A percentile compares a stretch with the other conserved stretches of the same genome.
Evolutionary conservation across 1,284 basidiomycete genomes (phyloP).

Genomic region (Stygiomarasmius scandens): DNA sequence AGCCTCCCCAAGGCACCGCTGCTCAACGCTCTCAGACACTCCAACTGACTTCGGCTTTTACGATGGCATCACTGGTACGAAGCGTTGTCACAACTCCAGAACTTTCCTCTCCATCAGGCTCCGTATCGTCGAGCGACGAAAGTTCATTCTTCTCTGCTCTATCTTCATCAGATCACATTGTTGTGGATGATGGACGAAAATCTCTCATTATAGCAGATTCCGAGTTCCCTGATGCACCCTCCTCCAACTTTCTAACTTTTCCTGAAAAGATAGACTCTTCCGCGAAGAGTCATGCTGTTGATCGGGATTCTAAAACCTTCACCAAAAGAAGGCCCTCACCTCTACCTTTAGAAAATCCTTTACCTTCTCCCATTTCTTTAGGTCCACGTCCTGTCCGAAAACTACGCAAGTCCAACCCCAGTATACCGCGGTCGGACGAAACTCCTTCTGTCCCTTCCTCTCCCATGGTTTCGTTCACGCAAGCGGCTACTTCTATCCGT

Average conservation of each 20-base stretch:
- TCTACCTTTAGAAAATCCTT: slow-evolving; percentile 4
- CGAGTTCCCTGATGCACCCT: neutral
- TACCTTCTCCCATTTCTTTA: neutral
- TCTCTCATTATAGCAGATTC: neutral
- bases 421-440: neutral
- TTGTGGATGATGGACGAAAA: neutral
- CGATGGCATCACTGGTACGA: neutral
- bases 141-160: slow-evolving; percentile 10
- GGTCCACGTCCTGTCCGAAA: neutral
- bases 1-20: neutral
- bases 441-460: neutral
- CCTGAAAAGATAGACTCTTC: neutral
- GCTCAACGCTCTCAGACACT: neutral
- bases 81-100: slow-evolving; percentile 13
- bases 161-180: slow-evolving; percentile 4
- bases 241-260: neutral
- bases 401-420: neutral
- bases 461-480: neutral
- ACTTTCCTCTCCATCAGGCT: slow-evolving; percentile 9
- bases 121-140: slow-evolving; percentile 13
- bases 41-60: neutral
- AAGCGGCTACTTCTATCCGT: neutral
- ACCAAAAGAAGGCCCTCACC: neutral
- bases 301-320: neutral
- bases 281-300: slow-evolving; percentile 2